Evolutionary conservation across 441 rosid genomes (phyloP).

Genomic region (Gossypium davidsonii): DNA sequence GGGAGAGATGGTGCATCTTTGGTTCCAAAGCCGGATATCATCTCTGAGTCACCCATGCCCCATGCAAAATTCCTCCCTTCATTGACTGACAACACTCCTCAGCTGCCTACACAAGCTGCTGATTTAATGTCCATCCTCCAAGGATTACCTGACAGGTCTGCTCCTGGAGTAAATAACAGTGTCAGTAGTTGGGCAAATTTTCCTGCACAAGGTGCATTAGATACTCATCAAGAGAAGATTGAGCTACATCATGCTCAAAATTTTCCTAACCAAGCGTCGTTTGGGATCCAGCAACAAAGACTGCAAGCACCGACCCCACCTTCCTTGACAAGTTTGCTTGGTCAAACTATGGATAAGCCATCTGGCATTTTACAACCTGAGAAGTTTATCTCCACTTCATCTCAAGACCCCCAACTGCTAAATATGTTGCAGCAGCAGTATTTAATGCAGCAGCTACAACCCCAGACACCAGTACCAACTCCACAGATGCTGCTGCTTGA

Average conservation of each 20-base stretch:
- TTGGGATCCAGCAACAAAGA: conserved; percentile 71
- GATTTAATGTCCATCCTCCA: conserved; percentile 69
- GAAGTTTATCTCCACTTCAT: conserved; percentile 41
- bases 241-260: conserved; percentile 47
- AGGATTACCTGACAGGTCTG: conserved; percentile 58
- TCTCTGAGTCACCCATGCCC: conserved; percentile 34
- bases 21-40: conserved; percentile 53
- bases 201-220: conserved; percentile 40
- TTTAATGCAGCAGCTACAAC: conserved; percentile 52
- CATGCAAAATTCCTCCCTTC: conserved; percentile 35
- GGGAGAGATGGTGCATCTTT: conserved; percentile 63
- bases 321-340: conserved; percentile 47
- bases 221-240: conserved; percentile 53
- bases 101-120: conserved; percentile 59
- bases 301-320: conserved; percentile 42
- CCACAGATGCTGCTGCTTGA: conserved; percentile 70
- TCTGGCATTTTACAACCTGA: conserved; percentile 45
- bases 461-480: conserved; percentile 57
- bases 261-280: conserved; percentile 48
- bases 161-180: conserved; percentile 46
- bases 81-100: conserved; percentile 35
- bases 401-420: conserved; percentile 69
- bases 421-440: conserved; percentile 67
- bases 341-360: conserved; percentile 61
- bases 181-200: conserved; percentile 60